A percentile compares a stretch with the other conserved stretches of the same genome.
These are phyloP conservation scores for Penicillium sclerotiorum DNA, from an alignment of 2,329 filamentous ascomycete species.

Conservation along the genomic window DNA sequence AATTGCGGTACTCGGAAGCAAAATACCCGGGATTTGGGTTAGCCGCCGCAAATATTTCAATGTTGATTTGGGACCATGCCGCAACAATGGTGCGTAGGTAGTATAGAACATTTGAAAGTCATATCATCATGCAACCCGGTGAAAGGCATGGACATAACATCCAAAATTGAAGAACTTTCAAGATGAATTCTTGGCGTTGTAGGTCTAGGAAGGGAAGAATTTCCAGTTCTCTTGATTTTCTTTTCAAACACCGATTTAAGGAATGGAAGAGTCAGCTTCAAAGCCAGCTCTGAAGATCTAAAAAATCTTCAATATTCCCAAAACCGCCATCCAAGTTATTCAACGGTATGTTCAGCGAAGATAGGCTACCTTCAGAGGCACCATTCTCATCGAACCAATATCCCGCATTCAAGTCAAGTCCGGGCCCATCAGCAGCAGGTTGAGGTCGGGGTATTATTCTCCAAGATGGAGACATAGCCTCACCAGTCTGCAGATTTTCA, in stretches of 20 bases:
- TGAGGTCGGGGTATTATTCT: background rate
- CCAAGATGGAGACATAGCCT: background rate
- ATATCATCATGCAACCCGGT: too few species aligned
- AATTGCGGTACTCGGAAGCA: too few species aligned
- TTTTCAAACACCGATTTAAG: too few species aligned
- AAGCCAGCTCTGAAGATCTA: background rate
- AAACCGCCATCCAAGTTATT: background rate
- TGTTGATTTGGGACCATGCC: too few species aligned
- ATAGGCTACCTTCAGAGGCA: background rate
- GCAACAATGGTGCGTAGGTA: too few species aligned
- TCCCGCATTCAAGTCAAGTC: background rate
- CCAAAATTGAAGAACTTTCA: too few species aligned
- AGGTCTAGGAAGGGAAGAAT: background rate
- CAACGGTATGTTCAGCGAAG: background rate
- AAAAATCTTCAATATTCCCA: background rate
- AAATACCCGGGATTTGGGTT: too few species aligned
- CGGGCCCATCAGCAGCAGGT: background rate
- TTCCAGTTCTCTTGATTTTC: background rate
- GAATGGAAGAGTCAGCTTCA: background rate
- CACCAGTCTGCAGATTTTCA: background rate
- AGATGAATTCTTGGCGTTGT: too few species aligned
- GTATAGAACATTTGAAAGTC: too few species aligned
- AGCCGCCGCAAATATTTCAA: too few species aligned
- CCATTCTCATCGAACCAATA: background rate
- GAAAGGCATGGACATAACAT: too few species aligned